phyloP scores from a whole-genome alignment of 768 basidiomycete species.

The Naganishia kalamii region DNA sequence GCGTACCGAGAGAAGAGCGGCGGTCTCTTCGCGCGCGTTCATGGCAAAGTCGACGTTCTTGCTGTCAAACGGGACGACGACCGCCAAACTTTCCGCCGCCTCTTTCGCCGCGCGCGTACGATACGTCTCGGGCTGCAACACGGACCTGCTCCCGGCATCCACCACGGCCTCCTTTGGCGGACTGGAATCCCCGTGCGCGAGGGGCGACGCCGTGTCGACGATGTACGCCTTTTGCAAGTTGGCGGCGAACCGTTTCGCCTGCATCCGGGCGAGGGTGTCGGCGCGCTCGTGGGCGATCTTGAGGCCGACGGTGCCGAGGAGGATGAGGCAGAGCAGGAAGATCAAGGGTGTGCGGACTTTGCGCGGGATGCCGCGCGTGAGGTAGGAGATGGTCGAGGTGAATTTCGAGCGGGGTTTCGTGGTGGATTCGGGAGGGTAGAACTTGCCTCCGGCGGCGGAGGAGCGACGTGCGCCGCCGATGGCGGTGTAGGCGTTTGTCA shows the following conservation, averaged over 20 bases:
- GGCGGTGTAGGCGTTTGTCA: slow-evolving; percentile 1
- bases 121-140: background rate
- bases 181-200: slow-evolving; percentile 4
- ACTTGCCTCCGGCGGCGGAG: background rate
- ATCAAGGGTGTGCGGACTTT: slow-evolving; percentile 34
- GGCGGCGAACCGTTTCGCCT: slow-evolving; percentile 19
- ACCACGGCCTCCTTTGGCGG: background rate
- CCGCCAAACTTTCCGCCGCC: background rate
- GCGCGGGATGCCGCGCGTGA: slow-evolving; percentile 40
- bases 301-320: slow-evolving; percentile 25
- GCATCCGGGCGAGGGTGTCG: slow-evolving; percentile 20
- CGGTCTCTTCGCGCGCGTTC: slow-evolving; percentile 20
- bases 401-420: slow-evolving; percentile 30
- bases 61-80: background rate
- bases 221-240: slow-evolving; percentile 23
- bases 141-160: background rate
- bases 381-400: slow-evolving; percentile 31
- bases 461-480: background rate
- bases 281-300: slow-evolving; percentile 13
- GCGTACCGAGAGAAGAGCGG: slow-evolving; percentile 5
- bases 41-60: background rate
- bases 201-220: background rate
- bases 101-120: background rate
- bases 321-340: slow-evolving; percentile 30
- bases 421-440: slow-evolving; percentile 16